Base-by-base conservation (phyloP, 2,329 filamentous ascomycete species). In the Phoma sp. region DNA sequence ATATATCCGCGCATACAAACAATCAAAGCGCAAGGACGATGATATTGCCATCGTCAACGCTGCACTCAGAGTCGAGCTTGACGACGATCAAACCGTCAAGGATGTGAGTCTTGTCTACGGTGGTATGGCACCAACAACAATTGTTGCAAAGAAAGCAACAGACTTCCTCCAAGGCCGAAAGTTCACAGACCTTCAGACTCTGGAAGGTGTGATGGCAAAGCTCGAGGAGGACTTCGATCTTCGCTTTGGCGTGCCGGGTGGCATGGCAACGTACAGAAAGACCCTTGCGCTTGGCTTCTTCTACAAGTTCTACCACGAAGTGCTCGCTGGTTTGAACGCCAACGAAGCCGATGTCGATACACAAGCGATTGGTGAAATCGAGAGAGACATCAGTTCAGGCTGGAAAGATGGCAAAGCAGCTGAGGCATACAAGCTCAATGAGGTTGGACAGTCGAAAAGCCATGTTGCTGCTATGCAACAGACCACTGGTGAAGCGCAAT, bases 1-100 rank as follows among this genome's bases (percentile, higher is more conserved):
- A 72, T 92, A 88, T 71, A 89, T 96, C 73, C 85, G 90, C 38
- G 88, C 94, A 1, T 98, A 97, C 77, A 99, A 99, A 77, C 94
- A 98, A 74, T 87, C 95, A 0, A 99, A 99, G 80, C 82, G 95
- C 63, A 98, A 98, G 72, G 95, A 99, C 67, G 95, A 99, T 68
- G 95, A 99, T 71, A 98, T 99, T 71, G 95, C 95, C 2, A 98
- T 99, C 66, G 95, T 98, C 22, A 98, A 96, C 43, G 87, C 90
- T 25, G 92, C 94, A 1, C 76, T 98, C 53, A 85, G 91, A 32
- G 82, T 98, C 5, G 85, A 84, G 5, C 77, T 98, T 2, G 84
- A 88, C 35, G 83, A 89, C 2, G 81, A 83, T 1, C 85, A 94
- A 37, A 73, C 85, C 1, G 91, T 98, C 6, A 82, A 87, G 57